Conservation (phyloP, 116 monocot genomes). For the Iris pallida region DNA sequence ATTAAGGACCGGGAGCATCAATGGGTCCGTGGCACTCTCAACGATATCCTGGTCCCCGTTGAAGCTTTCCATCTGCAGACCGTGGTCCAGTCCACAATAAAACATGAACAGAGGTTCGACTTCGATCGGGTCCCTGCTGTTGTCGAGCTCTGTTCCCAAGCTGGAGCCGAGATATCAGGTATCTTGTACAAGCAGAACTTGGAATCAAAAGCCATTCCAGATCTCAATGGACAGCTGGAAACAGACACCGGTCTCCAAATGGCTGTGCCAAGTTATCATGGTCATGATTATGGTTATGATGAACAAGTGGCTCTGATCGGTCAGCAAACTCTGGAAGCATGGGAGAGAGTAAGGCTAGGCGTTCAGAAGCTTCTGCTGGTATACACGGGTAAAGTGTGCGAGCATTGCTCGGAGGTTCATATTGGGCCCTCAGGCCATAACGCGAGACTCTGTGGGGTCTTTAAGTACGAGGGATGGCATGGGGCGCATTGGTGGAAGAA, state of each 20-base stretch:
- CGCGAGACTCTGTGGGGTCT: constrained; percentile 81
- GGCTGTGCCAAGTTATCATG: neutral
- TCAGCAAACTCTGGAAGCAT: constrained; percentile 70
- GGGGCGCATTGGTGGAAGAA: constrained; percentile 77
- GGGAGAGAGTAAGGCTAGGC: constrained; percentile 69
- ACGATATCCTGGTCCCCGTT: constrained; percentile 67
- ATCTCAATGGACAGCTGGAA: neutral
- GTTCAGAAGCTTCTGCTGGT: constrained; percentile 70
- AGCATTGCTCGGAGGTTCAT: constrained; percentile 82
- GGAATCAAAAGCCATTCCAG: neutral
- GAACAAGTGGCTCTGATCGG: constrained; percentile 10
- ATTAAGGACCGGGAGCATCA: constrained; percentile 42
- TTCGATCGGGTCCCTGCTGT: constrained; percentile 69
- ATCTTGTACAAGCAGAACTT: constrained; percentile 5
- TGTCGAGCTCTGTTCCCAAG: constrained; percentile 81
- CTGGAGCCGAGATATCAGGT: constrained; percentile 52
- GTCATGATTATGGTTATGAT: neutral
- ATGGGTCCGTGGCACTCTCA: constrained; percentile 50
- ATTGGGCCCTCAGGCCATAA: constrained; percentile 88
- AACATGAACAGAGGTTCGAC: constrained; percentile 76
- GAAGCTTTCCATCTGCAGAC: constrained; percentile 64
- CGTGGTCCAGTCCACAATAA: constrained; percentile 70
- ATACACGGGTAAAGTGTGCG: constrained; percentile 83
- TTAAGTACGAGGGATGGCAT: constrained; percentile 69
- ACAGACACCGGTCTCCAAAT: neutral